Base-by-base conservation (phyloP, 805 yeast species). In the Kluyveromyces wickerhamii region DNA sequence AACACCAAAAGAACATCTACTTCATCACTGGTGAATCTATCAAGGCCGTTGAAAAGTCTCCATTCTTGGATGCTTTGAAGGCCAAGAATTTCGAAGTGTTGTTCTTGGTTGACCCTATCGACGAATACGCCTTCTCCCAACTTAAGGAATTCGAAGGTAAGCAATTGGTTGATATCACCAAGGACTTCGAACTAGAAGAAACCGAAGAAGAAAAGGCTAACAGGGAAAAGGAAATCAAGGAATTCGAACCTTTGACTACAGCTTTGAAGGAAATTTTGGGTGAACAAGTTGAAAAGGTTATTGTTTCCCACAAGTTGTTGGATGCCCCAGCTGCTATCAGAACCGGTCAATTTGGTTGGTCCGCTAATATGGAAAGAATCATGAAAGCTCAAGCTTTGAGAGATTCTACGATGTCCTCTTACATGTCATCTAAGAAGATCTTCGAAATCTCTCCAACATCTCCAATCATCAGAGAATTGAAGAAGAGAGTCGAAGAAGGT, bases 331-430 rank as follows among this genome's bases (percentile, higher is more conserved):
- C 98, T 66, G 98, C 98, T 54, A 92, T 92, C 65, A 87, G 98
- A 79, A 92, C 98, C 52, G 97, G 96, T 53, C 97, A 92, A 74
- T 92, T 92, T 67, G 98, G 99, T 66, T 92, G 99, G 99, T 92
- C 98, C 52, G 99, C 99, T 60, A 92, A 92, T 77, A 92, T 92
- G 98, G 99, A 92, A 77, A 89, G 98, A 82, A 92, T 92, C 77
- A 92, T 92, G 99, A 92, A 92, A 77, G 98, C 98, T 44, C 99
- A 92, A 76, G 98, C 99, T 55, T 74, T 92, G 59, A 87, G 97
- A 74, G 98, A 92, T 68, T 84, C 95, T 54, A 76, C 95, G 54
- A 92, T 92, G 98, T 87, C 97, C 27, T 78, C 96, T 45, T 92
- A 92, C 92, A 92, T 92, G 99, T 82, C 97, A 32, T 92, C 98